Conservation (phyloP, 1,139 yeast genomes). For the Suhomyces ambrosiae region DNA sequence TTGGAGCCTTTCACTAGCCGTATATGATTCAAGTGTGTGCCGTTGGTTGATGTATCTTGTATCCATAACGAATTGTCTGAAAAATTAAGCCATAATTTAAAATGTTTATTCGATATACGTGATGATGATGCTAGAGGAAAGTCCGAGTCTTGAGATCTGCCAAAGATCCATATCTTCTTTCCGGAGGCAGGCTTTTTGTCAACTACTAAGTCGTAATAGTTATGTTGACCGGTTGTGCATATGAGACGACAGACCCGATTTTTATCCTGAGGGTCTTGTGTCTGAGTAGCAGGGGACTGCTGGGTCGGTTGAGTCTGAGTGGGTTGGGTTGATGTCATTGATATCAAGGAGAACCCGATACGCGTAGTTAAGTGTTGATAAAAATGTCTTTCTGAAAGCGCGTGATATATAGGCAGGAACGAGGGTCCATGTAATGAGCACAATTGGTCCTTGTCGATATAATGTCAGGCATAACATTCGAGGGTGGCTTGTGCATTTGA, state of each 20-base stretch:
- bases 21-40: conserved; percentile 79
- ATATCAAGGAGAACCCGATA: not conserved
- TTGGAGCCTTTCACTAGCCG: conserved; percentile 78
- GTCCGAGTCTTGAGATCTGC: conserved; percentile 73
- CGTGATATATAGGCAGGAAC: not conserved
- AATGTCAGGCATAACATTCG: too few relatives aligned
- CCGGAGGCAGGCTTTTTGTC: conserved; percentile 29
- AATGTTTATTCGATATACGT: conserved; percentile 77
- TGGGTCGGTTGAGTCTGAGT: conserved; percentile 72
- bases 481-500: too few relatives aligned
- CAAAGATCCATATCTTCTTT: conserved; percentile 69
- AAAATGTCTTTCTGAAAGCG: not conserved
- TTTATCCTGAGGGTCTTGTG: conserved; percentile 27
- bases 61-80: conserved; percentile 61
- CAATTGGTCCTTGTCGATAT: too few relatives aligned
- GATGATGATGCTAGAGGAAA: conserved; percentile 59
- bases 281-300: conserved; percentile 49
- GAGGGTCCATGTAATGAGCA: too few relatives aligned
- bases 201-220: conserved; percentile 40
- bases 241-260: conserved; percentile 51
- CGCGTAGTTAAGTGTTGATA: not conserved
- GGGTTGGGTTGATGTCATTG: conserved; percentile 37
- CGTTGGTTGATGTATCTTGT: conserved; percentile 81
- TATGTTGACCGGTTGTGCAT: conserved; percentile 67
- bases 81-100: conserved; percentile 63